A percentile compares a stretch with the other conserved stretches of the same genome.
Evolutionary conservation across 2,329 filamentous ascomycete species (phyloP).

Genomic region (Aspergillus eucalypticola): DNA sequence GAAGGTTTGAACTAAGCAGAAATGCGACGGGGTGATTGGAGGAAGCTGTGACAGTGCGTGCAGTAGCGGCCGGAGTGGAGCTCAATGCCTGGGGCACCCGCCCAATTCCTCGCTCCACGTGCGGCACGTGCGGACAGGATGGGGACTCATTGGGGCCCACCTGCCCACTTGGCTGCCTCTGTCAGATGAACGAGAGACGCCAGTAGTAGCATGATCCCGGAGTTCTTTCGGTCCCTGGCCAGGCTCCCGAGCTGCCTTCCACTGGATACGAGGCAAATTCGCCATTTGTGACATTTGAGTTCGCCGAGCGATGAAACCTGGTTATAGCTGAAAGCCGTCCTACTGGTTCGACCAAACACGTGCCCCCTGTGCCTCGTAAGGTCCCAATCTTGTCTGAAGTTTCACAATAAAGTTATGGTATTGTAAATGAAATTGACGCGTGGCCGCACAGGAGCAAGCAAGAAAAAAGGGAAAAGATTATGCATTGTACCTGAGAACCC

Average conservation of each 20-base stretch:
- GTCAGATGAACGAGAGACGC: neutral
- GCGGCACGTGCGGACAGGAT: conserved; percentile 1
- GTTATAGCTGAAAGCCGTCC: neutral
- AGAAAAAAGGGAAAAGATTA: neutral
- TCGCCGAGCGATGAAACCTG: neutral
- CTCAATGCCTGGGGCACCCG: neutral
- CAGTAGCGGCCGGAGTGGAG: conserved; percentile 8
- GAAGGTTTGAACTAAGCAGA: conserved; percentile 3
- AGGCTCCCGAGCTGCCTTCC: neutral
- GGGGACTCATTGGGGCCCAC: neutral
- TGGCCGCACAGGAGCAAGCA: neutral
- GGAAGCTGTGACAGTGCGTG: neutral
- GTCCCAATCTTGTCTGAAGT: neutral
- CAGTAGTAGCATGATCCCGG: neutral
- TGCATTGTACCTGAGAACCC: neutral
- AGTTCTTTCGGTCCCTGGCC: neutral
- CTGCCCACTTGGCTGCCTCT: no score
- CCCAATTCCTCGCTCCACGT: conserved; percentile 22
- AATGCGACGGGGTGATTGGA: neutral
- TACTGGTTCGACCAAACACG: neutral
- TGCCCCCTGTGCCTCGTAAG: neutral
- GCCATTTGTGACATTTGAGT: conserved; percentile 2
- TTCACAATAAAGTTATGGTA: neutral
- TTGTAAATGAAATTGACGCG: neutral
- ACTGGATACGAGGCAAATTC: neutral